Conservation (phyloP, 1,284 basidiomycete species). For the Trichosporon ovoides region DNA sequence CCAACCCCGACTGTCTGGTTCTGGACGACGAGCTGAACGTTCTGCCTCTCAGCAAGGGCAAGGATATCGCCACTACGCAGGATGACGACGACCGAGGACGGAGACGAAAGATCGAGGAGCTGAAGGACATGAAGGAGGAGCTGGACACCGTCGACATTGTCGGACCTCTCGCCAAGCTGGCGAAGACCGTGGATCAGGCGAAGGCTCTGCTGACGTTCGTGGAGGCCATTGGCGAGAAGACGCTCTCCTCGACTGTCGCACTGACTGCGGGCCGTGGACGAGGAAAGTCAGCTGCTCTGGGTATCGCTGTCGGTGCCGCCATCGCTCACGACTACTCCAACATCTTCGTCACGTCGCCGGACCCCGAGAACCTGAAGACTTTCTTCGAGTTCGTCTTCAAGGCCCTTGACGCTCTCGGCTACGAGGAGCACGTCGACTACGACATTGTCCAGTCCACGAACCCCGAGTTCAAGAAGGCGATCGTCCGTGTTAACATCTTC, state of each 20-base stretch:
- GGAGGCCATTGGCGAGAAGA: conserved; percentile 86
- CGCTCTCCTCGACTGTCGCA: conserved; percentile 87
- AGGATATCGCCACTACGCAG: conserved; percentile 65
- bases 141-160: conserved; percentile 80
- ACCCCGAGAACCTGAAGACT: conserved; percentile 95
- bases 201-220: conserved; percentile 87
- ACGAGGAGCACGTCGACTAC: conserved; percentile 97
- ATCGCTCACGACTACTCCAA: conserved; percentile 94
- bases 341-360: conserved; percentile 96
- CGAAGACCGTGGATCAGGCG: conserved; percentile 87
- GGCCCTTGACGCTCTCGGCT: conserved; percentile 88
- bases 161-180: conserved; percentile 83
- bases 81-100: conserved; percentile 43
- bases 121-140: conserved; percentile 74
- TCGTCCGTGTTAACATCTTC: conserved; percentile 94
- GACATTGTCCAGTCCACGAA: conserved; percentile 92
- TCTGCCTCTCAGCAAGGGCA: conserved; percentile 90
- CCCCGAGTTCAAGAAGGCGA: conserved; percentile 89
- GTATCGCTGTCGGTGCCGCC: conserved; percentile 87
- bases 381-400: conserved; percentile 99
- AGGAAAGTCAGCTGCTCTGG: conserved; percentile 94
- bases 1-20: conserved; percentile 83
- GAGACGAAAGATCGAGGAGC: conserved; percentile 54
- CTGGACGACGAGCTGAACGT: conserved; percentile 98
- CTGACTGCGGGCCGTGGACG: conserved; percentile 92